Evolutionary conservation across 306 rosid species (phyloP).

Genomic region (Pterocarpus santalinus): DNA sequence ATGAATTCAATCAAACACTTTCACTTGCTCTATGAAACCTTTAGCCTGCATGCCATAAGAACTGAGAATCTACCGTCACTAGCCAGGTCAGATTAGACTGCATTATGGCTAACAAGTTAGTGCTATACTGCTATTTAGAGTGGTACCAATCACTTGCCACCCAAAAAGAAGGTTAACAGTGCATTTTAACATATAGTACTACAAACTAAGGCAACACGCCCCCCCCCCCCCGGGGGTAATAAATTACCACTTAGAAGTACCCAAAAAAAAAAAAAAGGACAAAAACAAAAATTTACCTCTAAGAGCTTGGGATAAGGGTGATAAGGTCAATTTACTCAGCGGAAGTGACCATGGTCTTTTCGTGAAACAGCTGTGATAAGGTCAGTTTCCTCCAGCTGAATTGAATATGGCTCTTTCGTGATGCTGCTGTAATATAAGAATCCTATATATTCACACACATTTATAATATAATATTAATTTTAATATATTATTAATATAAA

Average conservation of each 20-base stretch:
- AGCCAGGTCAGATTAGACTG: conserved; percentile 38
- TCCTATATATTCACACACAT: no score
- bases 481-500: no score
- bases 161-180: background rate
- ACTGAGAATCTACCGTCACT: conserved; percentile 25
- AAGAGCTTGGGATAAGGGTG: background rate
- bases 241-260: no score
- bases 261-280: no score
- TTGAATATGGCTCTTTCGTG: background rate
- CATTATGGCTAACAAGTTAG: conserved; percentile 33
- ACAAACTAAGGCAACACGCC: no score
- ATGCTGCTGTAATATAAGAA: background rate
- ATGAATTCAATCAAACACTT: conserved; percentile 38
- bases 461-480: no score
- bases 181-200: background rate
- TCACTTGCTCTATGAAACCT: conserved; percentile 18
- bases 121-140: conserved; percentile 36
- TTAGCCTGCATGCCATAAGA: conserved; percentile 29
- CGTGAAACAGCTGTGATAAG: conserved; percentile 12
- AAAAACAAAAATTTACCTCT: no score
- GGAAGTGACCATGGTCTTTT: background rate
- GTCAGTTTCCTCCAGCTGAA: background rate
- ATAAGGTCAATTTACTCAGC: conserved; percentile 6
- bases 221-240: no score
- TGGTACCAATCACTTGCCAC: conserved; percentile 14